Evolutionary conservation across 2,329 filamentous ascomycete genomes (phyloP), one percentile per base, ranked within the genome.

Genomic region (Phyllachora maydis): DNA sequence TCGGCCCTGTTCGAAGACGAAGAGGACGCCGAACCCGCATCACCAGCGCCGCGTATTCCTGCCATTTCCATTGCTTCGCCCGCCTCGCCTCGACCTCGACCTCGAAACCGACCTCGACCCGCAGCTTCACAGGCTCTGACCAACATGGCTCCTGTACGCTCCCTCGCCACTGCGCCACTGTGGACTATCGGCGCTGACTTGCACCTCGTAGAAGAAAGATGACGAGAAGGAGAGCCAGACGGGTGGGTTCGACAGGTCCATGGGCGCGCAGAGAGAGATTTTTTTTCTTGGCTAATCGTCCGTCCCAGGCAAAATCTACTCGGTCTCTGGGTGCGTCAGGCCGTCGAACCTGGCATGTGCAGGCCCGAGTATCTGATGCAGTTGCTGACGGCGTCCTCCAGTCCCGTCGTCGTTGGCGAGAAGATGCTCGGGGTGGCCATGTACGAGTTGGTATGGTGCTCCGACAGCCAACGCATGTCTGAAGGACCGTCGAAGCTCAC

Each of bases 401-500:
- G 78, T 37, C 88, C 88, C 45, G 88, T 98, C 60, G 74, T 98
- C 41, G 67, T 98, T 39, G 88, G 85, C 47, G 85, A 95, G 59
- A 73, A 93, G 54, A 92, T 98, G 83, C 81, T 85, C 45, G 88
- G 88, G 50, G 88, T 88, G 65, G 83, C 88, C 51, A 98, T 98
- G 88, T 93, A 95, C 69, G 88, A 98, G 59, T 64, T 98, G 59
- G 82, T 82, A 61, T 39, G 69, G n/a, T n/a, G n/a, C n/a, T n/a
- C n/a, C n/a, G 49, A n/a, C n/a, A n/a, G n/a, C n/a, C n/a, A n/a
- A n/a, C n/a, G n/a, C n/a, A n/a, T n/a, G n/a, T n/a, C 16, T 17
- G 16, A 17, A 17, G 16, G 6, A 6, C 16, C 16, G 6, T 9
- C 16, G 16, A 17, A 17, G 27, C 34, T 35, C 28, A 34, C 14